Conservation (phyloP, 2,329 filamentous ascomycete species). For the Phoma sp. region DNA sequence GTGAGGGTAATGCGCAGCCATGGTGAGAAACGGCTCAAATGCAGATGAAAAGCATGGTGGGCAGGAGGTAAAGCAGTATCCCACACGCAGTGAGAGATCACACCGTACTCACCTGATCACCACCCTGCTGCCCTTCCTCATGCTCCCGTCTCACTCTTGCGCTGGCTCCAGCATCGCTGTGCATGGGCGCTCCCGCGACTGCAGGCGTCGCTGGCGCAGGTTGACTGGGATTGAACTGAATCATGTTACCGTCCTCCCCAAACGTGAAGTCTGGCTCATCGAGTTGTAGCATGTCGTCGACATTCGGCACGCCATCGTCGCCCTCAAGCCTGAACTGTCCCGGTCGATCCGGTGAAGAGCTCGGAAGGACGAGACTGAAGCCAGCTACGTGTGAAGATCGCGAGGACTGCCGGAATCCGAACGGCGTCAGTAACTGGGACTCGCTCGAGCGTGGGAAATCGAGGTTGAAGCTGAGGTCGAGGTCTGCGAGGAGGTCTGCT, state of each 20-base stretch:
- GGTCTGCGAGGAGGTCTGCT: constrained; percentile 59
- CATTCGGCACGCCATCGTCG: constrained; percentile 47
- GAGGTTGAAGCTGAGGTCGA: constrained; percentile 49
- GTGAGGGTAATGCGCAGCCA: constrained; percentile 14
- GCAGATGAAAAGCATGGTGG: neutral
- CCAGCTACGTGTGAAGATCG: constrained; percentile 26
- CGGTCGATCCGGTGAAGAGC: constrained; percentile 52
- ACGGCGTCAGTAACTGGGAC: constrained; percentile 49
- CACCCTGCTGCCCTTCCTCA: constrained; percentile 47
- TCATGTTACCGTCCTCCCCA: constrained; percentile 66
- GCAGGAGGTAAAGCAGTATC: neutral
- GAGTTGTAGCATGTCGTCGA: constrained; percentile 52
- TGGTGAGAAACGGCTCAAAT: constrained; percentile 1
- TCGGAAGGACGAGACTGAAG: constrained; percentile 55
- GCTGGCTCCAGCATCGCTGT: constrained; percentile 46
- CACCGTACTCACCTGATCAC: constrained; percentile 46
- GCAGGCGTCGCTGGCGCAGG: constrained; percentile 23
- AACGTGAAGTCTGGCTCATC: constrained; percentile 65
- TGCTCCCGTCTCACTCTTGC: constrained; percentile 52
- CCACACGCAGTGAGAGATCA: neutral
- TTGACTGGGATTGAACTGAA: constrained; percentile 50
- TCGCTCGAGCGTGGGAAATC: constrained; percentile 43
- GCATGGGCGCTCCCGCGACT: constrained; percentile 21
- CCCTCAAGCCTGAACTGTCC: constrained; percentile 51
- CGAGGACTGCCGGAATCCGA: constrained; percentile 36